These are phyloP conservation scores for Trifolium fragiferum DNA, from an alignment of 306 rosid species.

Conservation along the genomic window DNA sequence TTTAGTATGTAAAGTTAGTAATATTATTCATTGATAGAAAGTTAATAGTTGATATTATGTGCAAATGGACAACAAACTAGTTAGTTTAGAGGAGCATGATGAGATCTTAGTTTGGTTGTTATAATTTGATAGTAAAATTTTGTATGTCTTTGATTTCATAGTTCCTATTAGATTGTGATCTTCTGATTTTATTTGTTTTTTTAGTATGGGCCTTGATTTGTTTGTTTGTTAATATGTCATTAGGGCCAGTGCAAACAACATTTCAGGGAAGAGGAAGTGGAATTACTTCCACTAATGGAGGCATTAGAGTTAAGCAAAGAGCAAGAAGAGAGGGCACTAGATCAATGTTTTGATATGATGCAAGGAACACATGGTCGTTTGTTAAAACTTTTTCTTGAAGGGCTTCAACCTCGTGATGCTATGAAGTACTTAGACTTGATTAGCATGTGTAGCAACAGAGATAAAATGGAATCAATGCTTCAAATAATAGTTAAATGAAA, in stretches of 20 bases:
- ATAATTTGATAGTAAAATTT: neutral
- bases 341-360: slow-evolving; percentile 78
- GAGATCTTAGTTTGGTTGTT: neutral
- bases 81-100: neutral
- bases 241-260: slow-evolving; percentile 75
- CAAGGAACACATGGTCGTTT: slow-evolving; percentile 73
- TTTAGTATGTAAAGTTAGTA: neutral
- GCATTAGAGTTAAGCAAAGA: slow-evolving; percentile 77
- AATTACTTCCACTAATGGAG: slow-evolving; percentile 74
- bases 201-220: neutral
- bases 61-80: neutral
- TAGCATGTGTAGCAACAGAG: slow-evolving; percentile 53
- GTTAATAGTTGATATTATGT: neutral
- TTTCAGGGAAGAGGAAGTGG: slow-evolving; percentile 76
- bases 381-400: slow-evolving; percentile 75
- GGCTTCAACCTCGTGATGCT: slow-evolving; percentile 72
- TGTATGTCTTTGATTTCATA: neutral
- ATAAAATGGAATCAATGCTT: slow-evolving; percentile 54
- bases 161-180: slow-evolving; percentile 7
- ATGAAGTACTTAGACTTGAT: slow-evolving; percentile 82
- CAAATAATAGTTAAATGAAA: slow-evolving; percentile 41
- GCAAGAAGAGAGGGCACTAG: slow-evolving; percentile 57
- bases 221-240: slow-evolving; percentile 5
- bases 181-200: neutral
- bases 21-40: neutral